Evolutionary conservation across 2,329 filamentous ascomycete species (phyloP).

Genomic region (Trichothecium sympodiale): DNA sequence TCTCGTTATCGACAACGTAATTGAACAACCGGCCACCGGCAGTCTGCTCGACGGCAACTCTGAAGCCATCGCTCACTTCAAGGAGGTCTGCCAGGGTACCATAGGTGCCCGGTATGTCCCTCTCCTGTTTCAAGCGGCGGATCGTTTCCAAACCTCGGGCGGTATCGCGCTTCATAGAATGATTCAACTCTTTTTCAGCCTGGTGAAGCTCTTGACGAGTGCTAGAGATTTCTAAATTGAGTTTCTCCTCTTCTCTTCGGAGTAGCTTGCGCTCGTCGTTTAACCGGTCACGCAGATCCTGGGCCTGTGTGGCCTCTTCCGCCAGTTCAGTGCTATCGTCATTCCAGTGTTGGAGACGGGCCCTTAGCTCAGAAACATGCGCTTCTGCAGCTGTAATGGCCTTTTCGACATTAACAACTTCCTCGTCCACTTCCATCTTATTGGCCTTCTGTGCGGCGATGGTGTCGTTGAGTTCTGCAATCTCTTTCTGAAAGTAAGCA

Average conservation of each 20-base stretch:
- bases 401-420: constrained; percentile 59
- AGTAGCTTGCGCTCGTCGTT: constrained; percentile 81
- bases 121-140: constrained; percentile 67
- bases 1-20: constrained; percentile 86
- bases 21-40: constrained; percentile 90
- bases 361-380: constrained; percentile 59
- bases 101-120: constrained; percentile 76
- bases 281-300: constrained; percentile 66
- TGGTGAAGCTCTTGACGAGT: constrained; percentile 66
- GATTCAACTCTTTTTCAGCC: constrained; percentile 66
- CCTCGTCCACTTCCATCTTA: constrained; percentile 72
- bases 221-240: constrained; percentile 66
- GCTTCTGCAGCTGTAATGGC: constrained; percentile 63
- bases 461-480: constrained; percentile 66
- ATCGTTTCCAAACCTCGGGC: constrained; percentile 80
- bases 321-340: constrained; percentile 61
- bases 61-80: constrained; percentile 72
- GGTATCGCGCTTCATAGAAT: constrained; percentile 84
- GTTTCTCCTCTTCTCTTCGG: constrained; percentile 79
- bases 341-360: constrained; percentile 68
- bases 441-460: constrained; percentile 76
- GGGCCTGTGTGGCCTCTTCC: constrained; percentile 64
- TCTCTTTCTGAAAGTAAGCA: constrained; percentile 67
- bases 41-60: constrained; percentile 83
- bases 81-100: constrained; percentile 91